Conservation (phyloP, 2,329 filamentous ascomycete species). For the Colletotrichum orchidophilum region DNA sequence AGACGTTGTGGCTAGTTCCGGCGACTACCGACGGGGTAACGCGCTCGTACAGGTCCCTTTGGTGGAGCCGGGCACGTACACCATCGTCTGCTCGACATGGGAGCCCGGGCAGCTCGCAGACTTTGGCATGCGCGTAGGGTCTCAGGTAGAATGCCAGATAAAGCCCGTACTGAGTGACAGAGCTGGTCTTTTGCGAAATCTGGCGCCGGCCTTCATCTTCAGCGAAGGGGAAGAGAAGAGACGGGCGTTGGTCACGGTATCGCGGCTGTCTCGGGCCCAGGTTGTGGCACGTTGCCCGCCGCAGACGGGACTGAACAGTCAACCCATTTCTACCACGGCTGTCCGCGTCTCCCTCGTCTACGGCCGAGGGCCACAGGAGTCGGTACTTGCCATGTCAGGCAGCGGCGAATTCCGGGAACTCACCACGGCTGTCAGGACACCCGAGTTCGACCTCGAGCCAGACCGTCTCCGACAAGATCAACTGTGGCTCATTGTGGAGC, state of each 20-base stretch:
- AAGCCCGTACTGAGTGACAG: constrained; percentile 74
- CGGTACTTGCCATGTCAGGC: constrained; percentile 71
- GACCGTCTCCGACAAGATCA: constrained; percentile 63
- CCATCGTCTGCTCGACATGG: constrained; percentile 90
- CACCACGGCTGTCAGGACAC: constrained; percentile 71
- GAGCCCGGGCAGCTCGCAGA: constrained; percentile 79
- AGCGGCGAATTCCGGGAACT: constrained; percentile 80
- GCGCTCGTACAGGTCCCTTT: constrained; percentile 71
- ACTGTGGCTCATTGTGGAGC: constrained; percentile 84
- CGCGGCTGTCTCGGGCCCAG: constrained; percentile 68
- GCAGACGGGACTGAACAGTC: constrained; percentile 10
- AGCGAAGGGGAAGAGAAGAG: constrained; percentile 49
- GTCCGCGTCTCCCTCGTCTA: constrained; percentile 78
- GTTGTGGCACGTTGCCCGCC: constrained; percentile 53
- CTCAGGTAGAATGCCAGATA: constrained; percentile 65
- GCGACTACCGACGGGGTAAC: constrained; percentile 87
- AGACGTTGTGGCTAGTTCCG: constrained; percentile 83
- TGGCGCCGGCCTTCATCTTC: constrained; percentile 66
- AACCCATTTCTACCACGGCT: constrained; percentile 46
- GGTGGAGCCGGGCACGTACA: constrained; percentile 81
- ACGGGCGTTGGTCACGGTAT: constrained; percentile 49
- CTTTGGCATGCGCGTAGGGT: constrained; percentile 80
- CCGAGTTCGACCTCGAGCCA: constrained; percentile 79
- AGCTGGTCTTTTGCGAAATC: constrained; percentile 75
- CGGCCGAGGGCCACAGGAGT: constrained; percentile 75